Evolutionary conservation across 2,329 filamentous ascomycete species (phyloP).

Genomic region (Trichoderma afroharzianum): DNA sequence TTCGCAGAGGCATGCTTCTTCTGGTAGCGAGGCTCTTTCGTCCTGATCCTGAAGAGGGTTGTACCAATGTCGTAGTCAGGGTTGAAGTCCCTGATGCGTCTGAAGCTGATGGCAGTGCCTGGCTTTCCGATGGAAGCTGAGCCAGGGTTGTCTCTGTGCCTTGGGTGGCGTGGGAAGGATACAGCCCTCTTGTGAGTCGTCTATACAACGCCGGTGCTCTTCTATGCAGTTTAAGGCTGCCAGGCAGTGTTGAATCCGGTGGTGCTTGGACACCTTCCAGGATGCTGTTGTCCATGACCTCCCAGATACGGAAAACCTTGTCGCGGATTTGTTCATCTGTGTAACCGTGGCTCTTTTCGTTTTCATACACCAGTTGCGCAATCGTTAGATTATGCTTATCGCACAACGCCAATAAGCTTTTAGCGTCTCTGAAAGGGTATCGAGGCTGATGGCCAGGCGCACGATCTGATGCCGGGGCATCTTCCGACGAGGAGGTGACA

Average conservation of each 20-base stretch:
- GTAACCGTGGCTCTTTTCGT: slow-evolving; percentile 11
- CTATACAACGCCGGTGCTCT: slow-evolving; percentile 9
- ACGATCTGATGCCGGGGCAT: background rate
- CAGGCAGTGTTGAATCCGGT: slow-evolving; percentile 4
- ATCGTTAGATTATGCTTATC: slow-evolving; percentile 12
- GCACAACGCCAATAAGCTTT: background rate
- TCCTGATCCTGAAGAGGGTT: background rate
- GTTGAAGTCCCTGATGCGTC: background rate
- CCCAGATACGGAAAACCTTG: slow-evolving; percentile 12
- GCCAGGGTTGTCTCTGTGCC: background rate
- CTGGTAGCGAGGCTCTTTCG: background rate
- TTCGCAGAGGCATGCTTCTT: background rate
- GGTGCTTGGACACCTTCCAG: slow-evolving; percentile 8
- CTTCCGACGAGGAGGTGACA: background rate
- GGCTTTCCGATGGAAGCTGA: background rate
- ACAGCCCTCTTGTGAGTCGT: slow-evolving; percentile 12
- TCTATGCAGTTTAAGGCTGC: slow-evolving; percentile 1
- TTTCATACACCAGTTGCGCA: slow-evolving; percentile 11
- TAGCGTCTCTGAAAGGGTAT: slow-evolving; percentile 11
- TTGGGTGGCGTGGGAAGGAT: slow-evolving; percentile 1
- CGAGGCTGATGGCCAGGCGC: background rate
- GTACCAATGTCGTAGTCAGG: background rate
- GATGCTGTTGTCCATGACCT: slow-evolving; percentile 13
- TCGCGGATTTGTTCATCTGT: slow-evolving; percentile 5
- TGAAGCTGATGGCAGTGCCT: background rate